A percentile compares a stretch with the other conserved stretches of the same genome.
These are phyloP conservation scores for Aechmea fasciata DNA, from an alignment of 176 grass and related monocot genomes.

Conservation along the genomic window DNA sequence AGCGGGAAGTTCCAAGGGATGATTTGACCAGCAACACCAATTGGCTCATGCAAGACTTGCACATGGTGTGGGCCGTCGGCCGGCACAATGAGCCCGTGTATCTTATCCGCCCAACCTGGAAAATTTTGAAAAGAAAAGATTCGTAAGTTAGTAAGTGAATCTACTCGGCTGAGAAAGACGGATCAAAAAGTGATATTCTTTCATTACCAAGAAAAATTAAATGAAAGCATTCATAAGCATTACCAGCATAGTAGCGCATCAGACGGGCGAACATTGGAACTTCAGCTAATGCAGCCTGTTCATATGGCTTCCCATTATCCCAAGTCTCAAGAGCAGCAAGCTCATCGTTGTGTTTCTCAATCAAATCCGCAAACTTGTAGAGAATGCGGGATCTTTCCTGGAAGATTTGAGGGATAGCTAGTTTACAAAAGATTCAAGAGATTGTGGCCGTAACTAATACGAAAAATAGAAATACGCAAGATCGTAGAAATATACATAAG, in stretches of 20 bases:
- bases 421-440: neutral
- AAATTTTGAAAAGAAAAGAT: slow-evolving; percentile 10
- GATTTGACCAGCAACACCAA: slow-evolving; percentile 76
- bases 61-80: slow-evolving; percentile 60
- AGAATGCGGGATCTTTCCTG: slow-evolving; percentile 81
- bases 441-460: neutral
- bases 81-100: slow-evolving; percentile 75
- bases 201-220: neutral
- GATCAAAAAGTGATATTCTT: neutral
- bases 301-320: slow-evolving; percentile 87
- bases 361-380: slow-evolving; percentile 71
- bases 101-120: slow-evolving; percentile 79
- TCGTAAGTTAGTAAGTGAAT: neutral
- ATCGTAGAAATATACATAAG: slow-evolving; percentile 42
- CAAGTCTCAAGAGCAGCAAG: slow-evolving; percentile 92
- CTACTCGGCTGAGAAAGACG: neutral
- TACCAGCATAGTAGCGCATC: slow-evolving; percentile 81
- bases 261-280: slow-evolving; percentile 71
- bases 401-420: neutral
- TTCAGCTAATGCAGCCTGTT: slow-evolving; percentile 44
- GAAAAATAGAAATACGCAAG: neutral
- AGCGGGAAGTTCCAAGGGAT: slow-evolving; percentile 95
- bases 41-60: slow-evolving; percentile 79
- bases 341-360: slow-evolving; percentile 63
- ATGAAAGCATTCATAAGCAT: neutral